Evolutionary conservation across 164 flowering plant genomes (phyloP), one percentile per base, ranked within the genome.

Genomic region (Vitis vinifera): DNA sequence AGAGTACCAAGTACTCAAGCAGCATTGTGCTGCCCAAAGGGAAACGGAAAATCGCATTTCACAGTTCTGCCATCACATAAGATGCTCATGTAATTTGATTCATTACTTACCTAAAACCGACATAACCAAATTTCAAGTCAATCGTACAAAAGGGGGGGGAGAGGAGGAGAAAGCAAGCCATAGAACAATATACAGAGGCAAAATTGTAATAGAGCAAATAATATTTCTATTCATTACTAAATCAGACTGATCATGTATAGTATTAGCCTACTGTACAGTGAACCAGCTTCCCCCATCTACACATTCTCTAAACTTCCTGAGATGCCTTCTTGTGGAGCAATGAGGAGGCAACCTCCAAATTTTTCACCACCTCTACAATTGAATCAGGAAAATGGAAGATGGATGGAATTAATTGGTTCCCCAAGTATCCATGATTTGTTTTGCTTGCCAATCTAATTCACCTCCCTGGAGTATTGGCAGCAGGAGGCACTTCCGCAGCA

Each of bases 401-500:
- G 44, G 44, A 3, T 65, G 62, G 68, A 29, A 56, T 17, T 64
- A 47, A 23, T 29, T 15, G 48, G 55, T 51, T 63, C n/a, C 3
- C 48, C 3, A 4, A 4, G n/a, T 3, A 44, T 59, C 37, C 48
- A 10, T n/a, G 9, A 6, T 19, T 16, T n/a, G 15, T 59, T 27
- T 37, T 37, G 44, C 30, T 12, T 17, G 10, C 63, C 63, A 3
- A 27, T 44, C 13, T 51, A 51, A 10, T 62, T 76, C 74, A 80
- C 14, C 77, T 78, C 49, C 67, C 77, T 51, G 72, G 52, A 61
- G 79, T 10, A 49, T 82, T 74, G 37, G 74, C 66, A 48, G 73
- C 55, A 56, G 84, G n/a, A 66, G 84, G 86, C 61, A 76, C 73
- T 62, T 84, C 86, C 1, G 78, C 44, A 13, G 76, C 5, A 30